Base-by-base conservation (phyloP, 441 rosid species). In the Pelargonium cotyledonis region DNA sequence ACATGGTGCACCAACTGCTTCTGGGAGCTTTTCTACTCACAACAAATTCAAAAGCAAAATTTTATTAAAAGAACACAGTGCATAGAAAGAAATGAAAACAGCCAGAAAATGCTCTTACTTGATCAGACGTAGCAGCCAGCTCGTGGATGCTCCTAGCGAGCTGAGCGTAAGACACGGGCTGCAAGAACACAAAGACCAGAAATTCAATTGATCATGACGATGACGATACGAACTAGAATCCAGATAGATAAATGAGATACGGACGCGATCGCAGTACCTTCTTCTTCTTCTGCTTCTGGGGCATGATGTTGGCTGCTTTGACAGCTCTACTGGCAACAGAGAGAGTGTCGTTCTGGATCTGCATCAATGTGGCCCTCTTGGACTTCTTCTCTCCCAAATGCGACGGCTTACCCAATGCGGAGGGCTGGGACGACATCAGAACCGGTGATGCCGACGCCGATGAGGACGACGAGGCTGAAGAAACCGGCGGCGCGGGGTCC, bases 81-180 rank as follows among this genome's bases (percentile, higher is more conserved):
- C 29, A 77, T 47, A 51, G 58, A 19, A 29, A 15, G 0, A 46
- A 46, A 68, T 8, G 63, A 15, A 2, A 12, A 19, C 8, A 38
- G 65, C 44, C 12, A 58, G 23, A 47, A 8, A 31, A 60, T 62
- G 49, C 75, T 43, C 41, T 68, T 73, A 94, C 99, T 87, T 95
- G 99, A 86, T 95, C 99, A 63, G 92, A 90, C 9, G 97, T 78
- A 71, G 98, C 91, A 76, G 99, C 96, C 61, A 92, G 87, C 75
- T 95, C 99, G 65, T 95, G 99, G 75, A 95, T 95, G 68, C 98
- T 95, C 89, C 99, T 89, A 5, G 99, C 98, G 31, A 92, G 96
- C 85, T 95, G 99, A 6, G 96, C 82, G 80, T 95, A 95, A 0
- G 99, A 95, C 75, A 95, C 98, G 5, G 98, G 97, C 99, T 95